Evolutionary conservation across 495 filamentous ascomycete species (phyloP), one percentile per base, ranked within the genome.

Genomic region (Penicillium turbatum): DNA sequence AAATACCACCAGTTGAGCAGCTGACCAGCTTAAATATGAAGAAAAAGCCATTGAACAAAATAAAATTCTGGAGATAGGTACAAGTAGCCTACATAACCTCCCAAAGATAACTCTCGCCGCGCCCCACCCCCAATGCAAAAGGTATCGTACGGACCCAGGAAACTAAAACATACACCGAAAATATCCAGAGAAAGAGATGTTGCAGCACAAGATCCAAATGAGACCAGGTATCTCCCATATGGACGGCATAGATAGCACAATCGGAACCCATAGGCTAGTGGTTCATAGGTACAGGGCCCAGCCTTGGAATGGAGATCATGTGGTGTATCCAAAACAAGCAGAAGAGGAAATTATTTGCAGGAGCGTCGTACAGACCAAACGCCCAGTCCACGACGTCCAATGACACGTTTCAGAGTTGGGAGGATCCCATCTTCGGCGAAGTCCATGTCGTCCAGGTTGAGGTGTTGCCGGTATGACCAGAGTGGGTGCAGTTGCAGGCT

Each of bases 361-460:
- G 46, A 30, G 36, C 65, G 42, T 5, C 50, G 51, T 6, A 95
- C 83, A 56, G 80, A 82, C 89, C 90, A 96, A 51, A 89, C 82
- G 5, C 75, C 84, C 48, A 98, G 60, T 2, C 93, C 93, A 34
- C 92, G 77, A 59, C 88, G 80, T 24, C 89, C 90, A 39, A 96
- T 66, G 9, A 96, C 88, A 52, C 90, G 72, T 39, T 68, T 67
- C 45, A 97, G 58, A 6, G 95, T 96, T 45, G 76, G 64, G 71
- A 83, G 75, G 37, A 98, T 67, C 7, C 93, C 95, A 50, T 97
- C 95, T 34, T 86, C 81, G 0, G 69, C 89, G 64, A 95, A 88
- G 70, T 97, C 92, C 56, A 98, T 63, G 75, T 97, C 93, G 72
- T 98, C 93, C 41, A 97, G 74, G 58, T 91, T 96, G 21, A 97